A percentile compares a stretch with the other conserved stretches of the same genome.
Evolutionary conservation across 2,329 filamentous ascomycete genomes (phyloP).

Genomic region (Thermochaetoides dissita): DNA sequence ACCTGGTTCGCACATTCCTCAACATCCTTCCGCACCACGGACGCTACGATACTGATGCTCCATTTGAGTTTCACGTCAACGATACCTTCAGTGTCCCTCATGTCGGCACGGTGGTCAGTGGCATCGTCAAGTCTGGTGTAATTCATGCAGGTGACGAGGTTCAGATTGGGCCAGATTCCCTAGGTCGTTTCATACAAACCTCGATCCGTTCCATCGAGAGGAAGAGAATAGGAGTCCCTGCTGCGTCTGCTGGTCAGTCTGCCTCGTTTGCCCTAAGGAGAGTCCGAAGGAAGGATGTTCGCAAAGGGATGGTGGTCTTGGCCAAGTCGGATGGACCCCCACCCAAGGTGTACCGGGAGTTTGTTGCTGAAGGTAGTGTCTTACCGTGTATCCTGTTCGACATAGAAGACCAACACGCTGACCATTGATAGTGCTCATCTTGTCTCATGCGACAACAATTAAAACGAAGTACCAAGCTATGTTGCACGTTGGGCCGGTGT

Average conservation of each 20-base stretch:
- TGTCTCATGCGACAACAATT: conserved; percentile 93
- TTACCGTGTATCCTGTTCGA: not conserved
- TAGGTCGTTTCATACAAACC: conserved; percentile 80
- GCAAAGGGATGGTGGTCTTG: conserved; percentile 95
- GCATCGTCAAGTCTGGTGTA: conserved; percentile 77
- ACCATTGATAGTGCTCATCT: conserved; percentile 56
- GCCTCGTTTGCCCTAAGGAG: conserved; percentile 84
- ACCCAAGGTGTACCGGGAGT: conserved; percentile 61
- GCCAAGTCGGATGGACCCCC: conserved; percentile 63
- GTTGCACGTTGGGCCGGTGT: conserved; percentile 89
- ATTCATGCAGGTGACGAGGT: conserved; percentile 84
- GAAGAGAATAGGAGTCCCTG: conserved; percentile 79
- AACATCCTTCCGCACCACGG: conserved; percentile 93
- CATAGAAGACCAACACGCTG: not conserved
- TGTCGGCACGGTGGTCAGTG: conserved; percentile 89
- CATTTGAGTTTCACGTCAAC: conserved; percentile 91
- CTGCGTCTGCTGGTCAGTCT: conserved; percentile 80
- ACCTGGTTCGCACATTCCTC: conserved; percentile 80
- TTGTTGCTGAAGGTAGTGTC: conserved; percentile 56
- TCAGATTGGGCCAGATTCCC: conserved; percentile 74
- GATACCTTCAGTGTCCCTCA: conserved; percentile 97
- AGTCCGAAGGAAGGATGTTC: conserved; percentile 76
- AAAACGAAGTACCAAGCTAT: conserved; percentile 96
- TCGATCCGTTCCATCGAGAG: conserved; percentile 86
- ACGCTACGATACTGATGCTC: conserved; percentile 73